These are phyloP conservation scores for Gossypium stocksii DNA, from an alignment of 345 rosid species.

Conservation along the genomic window DNA sequence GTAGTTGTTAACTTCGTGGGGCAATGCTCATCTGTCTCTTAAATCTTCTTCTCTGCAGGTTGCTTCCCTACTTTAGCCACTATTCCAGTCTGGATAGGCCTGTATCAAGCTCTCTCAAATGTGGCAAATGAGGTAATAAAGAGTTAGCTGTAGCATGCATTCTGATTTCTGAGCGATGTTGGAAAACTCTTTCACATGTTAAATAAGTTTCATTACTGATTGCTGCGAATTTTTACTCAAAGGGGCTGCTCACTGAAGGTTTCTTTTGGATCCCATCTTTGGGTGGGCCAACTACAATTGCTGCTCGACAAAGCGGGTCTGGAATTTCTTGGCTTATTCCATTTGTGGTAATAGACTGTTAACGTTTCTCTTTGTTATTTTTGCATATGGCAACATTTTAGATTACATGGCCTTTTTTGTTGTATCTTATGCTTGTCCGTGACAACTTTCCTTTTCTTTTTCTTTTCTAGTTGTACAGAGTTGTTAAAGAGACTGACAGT, in stretches of 20 bases:
- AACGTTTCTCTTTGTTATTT: neutral
- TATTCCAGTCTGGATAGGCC: constrained; percentile 96
- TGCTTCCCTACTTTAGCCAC: constrained; percentile 93
- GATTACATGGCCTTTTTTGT: neutral
- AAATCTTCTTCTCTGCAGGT: constrained; percentile 39
- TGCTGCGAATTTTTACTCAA: constrained; percentile 18
- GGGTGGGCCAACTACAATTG: constrained; percentile 92
- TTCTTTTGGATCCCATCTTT: constrained; percentile 98
- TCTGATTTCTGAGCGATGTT: neutral
- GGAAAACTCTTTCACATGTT: neutral
- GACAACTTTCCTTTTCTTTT: neutral
- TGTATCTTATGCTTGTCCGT: neutral
- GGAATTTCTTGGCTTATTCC: constrained; percentile 97
- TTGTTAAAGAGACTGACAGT: neutral
- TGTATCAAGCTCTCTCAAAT: constrained; percentile 97
- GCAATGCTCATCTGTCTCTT: constrained; percentile 20
- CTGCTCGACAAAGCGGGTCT: constrained; percentile 95
- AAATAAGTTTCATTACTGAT: constrained; percentile 16
- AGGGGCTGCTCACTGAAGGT: constrained; percentile 93
- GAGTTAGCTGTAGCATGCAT: neutral
- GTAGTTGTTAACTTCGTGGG: constrained; percentile 7
- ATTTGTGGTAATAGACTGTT: constrained; percentile 65
- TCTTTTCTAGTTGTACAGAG: neutral
- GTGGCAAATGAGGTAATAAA: constrained; percentile 87
- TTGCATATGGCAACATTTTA: neutral